Percentiles rank a stretch among this genome's conserved stretches.
Evolutionary conservation across 495 filamentous ascomycete species (phyloP).

Genomic region (Aspergillus ostianus): DNA sequence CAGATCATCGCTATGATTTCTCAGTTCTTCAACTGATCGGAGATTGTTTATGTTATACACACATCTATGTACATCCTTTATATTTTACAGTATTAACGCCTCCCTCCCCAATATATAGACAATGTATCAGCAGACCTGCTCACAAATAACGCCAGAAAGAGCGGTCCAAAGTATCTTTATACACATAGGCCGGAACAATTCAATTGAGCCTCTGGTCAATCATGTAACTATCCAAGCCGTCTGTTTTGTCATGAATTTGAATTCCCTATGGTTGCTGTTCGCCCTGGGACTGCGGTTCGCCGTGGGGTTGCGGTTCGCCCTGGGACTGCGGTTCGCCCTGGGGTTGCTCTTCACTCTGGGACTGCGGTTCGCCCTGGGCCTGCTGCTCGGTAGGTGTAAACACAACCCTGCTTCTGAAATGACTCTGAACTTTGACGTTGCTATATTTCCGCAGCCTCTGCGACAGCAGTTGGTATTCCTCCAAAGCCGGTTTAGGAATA

Average conservation of each 20-base stretch:
- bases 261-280: too few relatives aligned
- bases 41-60: neutral
- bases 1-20: too few relatives aligned
- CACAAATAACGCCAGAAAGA: neutral
- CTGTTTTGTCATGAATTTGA: too few relatives aligned
- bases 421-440: neutral
- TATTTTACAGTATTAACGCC: too few relatives aligned
- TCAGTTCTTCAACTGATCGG: too few relatives aligned
- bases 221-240: too few relatives aligned
- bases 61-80: neutral
- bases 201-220: neutral
- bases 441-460: neutral
- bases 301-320: too few relatives aligned
- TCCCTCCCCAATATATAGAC: neutral
- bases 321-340: too few relatives aligned
- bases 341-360: too few relatives aligned
- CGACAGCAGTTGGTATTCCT: neutral
- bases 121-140: neutral
- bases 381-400: neutral
- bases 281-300: too few relatives aligned
- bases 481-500: neutral
- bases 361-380: too few relatives aligned
- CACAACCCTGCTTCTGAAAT: neutral
- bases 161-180: neutral
- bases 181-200: neutral